A percentile compares a stretch with the other conserved stretches of the same genome.
Evolutionary conservation across 2,329 filamentous ascomycete genomes (phyloP).

Genomic region (Epichloe typhina): DNA sequence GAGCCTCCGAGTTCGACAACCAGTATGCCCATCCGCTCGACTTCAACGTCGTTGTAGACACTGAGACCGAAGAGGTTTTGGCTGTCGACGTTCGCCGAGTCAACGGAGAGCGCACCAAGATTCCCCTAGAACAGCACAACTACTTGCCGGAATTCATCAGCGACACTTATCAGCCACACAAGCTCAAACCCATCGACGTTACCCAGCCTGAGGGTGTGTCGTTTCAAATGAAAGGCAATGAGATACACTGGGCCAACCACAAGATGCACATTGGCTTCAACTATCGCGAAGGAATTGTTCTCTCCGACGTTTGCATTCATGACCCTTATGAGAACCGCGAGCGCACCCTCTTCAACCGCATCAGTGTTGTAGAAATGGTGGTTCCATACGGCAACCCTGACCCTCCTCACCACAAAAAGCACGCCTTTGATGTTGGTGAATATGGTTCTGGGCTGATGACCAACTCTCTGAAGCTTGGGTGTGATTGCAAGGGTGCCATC

Average conservation of each 20-base stretch:
- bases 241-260: conserved; percentile 51
- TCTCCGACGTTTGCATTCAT: conserved; percentile 57
- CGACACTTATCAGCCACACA: conserved; percentile 21
- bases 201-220: conserved; percentile 28
- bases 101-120: conserved; percentile 34
- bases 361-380: conserved; percentile 58
- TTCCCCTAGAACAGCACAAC: conserved; percentile 24
- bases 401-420: conserved; percentile 53
- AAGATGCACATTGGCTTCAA: conserved; percentile 61
- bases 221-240: conserved; percentile 33
- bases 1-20: conserved; percentile 56
- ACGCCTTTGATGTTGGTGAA: conserved; percentile 58
- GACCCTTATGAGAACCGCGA: conserved; percentile 26
- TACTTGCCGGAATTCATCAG: conserved; percentile 23
- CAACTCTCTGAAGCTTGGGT: conserved; percentile 49
- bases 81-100: conserved; percentile 28
- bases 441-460: conserved; percentile 51
- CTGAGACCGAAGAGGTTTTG: conserved; percentile 36
- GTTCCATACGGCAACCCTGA: conserved; percentile 55
- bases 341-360: conserved; percentile 52
- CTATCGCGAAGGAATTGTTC: conserved; percentile 54
- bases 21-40: conserved; percentile 45
- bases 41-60: conserved; percentile 28
- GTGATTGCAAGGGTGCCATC: conserved; percentile 53
- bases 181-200: conserved; percentile 25